phyloP scores from a whole-genome alignment of 345 rosid genomes.

The Moricandia arvensis region DNA sequence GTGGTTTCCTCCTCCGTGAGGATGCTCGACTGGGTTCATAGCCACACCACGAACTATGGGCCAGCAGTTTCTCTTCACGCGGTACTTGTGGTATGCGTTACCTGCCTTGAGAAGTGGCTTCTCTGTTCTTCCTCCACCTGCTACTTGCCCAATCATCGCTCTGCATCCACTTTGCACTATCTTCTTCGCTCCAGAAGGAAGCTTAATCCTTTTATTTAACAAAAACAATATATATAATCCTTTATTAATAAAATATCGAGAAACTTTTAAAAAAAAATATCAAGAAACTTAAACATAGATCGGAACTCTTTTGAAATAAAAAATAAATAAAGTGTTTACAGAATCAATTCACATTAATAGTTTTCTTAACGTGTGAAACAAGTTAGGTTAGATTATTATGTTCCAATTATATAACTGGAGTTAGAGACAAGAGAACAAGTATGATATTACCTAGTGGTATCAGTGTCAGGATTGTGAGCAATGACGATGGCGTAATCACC shows the following conservation, averaged over 20 bases:
- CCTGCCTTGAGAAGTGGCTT: slow-evolving; percentile 76
- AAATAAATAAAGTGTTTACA: not conserved
- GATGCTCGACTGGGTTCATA: slow-evolving; percentile 82
- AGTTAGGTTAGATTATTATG: not conserved
- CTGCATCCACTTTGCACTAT: slow-evolving; percentile 58
- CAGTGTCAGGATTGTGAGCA: slow-evolving; percentile 34
- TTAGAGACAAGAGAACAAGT: not conserved
- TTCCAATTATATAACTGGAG: not conserved
- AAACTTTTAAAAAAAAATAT: too few species aligned
- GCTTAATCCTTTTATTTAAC: slow-evolving; percentile 46
- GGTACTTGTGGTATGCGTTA: slow-evolving; percentile 61
- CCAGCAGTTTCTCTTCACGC: slow-evolving; percentile 74
- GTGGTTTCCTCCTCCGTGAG: slow-evolving; percentile 83
- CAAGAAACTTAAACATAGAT: not conserved
- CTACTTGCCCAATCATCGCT: slow-evolving; percentile 71
- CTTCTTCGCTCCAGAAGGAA: slow-evolving; percentile 69
- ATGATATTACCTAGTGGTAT: slow-evolving; percentile 33
- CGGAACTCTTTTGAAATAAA: not conserved
- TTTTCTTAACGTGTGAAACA: not conserved
- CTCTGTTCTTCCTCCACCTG: slow-evolving; percentile 80
- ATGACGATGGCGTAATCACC: slow-evolving; percentile 33
- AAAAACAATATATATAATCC: not conserved
- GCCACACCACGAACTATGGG: slow-evolving; percentile 76
- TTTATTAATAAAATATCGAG: not conserved
- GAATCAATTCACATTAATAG: not conserved